Conservation (phyloP, 306 rosid species). For the Vigna radiata region DNA sequence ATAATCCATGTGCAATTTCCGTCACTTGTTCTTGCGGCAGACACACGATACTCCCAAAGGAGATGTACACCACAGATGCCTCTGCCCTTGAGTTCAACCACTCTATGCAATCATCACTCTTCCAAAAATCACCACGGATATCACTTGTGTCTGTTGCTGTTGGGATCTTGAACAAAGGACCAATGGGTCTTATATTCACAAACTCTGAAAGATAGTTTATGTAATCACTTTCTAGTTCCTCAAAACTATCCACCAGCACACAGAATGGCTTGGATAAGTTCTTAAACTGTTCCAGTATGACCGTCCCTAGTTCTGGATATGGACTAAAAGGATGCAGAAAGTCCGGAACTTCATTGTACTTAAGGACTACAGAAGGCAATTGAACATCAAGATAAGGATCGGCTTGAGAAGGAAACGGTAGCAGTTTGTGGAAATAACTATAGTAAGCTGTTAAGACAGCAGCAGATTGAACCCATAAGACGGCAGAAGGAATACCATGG, state of each 20-base stretch:
- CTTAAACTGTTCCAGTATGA: constrained; percentile 56
- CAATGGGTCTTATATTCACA: constrained; percentile 46
- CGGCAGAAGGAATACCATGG: constrained; percentile 53
- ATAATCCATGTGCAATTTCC: constrained; percentile 70
- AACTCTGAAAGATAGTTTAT: constrained; percentile 45
- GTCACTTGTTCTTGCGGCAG: constrained; percentile 63
- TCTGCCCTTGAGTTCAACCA: constrained; percentile 62
- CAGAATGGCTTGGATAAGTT: constrained; percentile 56
- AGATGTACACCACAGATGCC: constrained; percentile 64
- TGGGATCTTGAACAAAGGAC: constrained; percentile 68
- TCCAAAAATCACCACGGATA: constrained; percentile 59
- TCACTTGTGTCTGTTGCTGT: neutral
- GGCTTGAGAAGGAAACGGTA: constrained; percentile 56
- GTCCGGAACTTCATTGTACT: constrained; percentile 65
- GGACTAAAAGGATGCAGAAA: constrained; percentile 56
- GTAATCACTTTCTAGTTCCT: constrained; percentile 61
- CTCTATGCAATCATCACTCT: constrained; percentile 58
- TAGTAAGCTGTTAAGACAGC: constrained; percentile 69
- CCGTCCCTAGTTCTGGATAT: constrained; percentile 40
- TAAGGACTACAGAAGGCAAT: constrained; percentile 50
- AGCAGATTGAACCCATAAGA: constrained; percentile 72
- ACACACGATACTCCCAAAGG: constrained; percentile 68
- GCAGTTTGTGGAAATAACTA: constrained; percentile 53
- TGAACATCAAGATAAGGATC: constrained; percentile 59
- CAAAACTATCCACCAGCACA: constrained; percentile 61